Base-by-base conservation (phyloP, 208 protist species). In the Acanthamoeba triangularis region DNA sequence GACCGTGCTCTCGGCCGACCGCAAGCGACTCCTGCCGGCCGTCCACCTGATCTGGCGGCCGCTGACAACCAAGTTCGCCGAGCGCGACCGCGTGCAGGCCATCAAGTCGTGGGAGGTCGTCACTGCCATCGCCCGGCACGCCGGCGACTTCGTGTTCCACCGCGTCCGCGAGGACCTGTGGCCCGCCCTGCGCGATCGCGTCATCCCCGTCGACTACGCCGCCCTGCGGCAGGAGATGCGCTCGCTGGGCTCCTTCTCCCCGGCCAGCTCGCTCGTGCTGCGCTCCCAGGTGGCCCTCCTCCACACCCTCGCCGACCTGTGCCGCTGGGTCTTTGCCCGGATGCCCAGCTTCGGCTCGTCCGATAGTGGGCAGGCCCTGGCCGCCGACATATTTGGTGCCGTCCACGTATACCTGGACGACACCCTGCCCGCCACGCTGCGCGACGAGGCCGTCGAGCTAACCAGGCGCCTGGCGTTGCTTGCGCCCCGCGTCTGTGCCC, bases 41-140 rank as follows among this genome's bases (percentile, higher is more conserved):
- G 63, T 92, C 18, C 85, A 92, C 41, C 85, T 92, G n/a, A 92
- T 92, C 18, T 92, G 85, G 85, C 54, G 63, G 25, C 85, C 85
- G 16, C 85, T 92, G 28, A 25, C 59, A 14, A 63, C 85, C 11
- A 63, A 54, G 28, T 92, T 92, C 54, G 63, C 54, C 13, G 85
- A 92, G 33, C 63, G 33, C 7, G 85, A 92, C 44, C n/a, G 63
- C 23, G 44, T 76, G 33, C 59, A 76, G 59, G 54, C 63, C 85
- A 92, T 92, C 25, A 52, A 37, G 30, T 28, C 85, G 33, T 92
- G 54, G 85, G 63, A 92, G 30, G 85, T 92, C 3, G 85, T 41
- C 37, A 23, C 44, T n/a, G n/a, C n/a, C 25, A 65, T 92, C 28
- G 85, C 30, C 54, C 63, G 1, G 8, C 63, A 74, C 41, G 85